Evolutionary conservation across 2,329 filamentous ascomycete genomes (phyloP).

Genomic region (Mollisiaceae sp.): DNA sequence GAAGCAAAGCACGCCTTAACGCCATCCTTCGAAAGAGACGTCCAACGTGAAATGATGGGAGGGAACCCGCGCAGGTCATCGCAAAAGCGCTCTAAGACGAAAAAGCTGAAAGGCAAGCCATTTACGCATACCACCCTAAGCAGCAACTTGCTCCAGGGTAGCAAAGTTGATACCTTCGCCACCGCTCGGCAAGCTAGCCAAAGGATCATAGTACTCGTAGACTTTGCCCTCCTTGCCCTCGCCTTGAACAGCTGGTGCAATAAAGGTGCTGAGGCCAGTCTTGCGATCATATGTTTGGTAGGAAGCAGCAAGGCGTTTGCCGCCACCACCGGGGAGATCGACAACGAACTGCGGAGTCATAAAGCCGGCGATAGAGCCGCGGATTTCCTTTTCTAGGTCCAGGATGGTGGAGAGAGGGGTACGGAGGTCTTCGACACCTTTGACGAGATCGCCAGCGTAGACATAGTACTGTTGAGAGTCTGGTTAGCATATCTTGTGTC

Average conservation of each 20-base stretch:
- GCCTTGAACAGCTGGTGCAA: constrained; percentile 58
- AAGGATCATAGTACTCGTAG: constrained; percentile 64
- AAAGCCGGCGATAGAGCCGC: constrained; percentile 66
- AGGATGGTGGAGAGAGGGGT: constrained; percentile 65
- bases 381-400: constrained; percentile 60
- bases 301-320: constrained; percentile 63
- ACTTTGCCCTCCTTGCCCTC: constrained; percentile 50
- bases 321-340: constrained; percentile 66
- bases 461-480: constrained; percentile 61
- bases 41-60: not conserved
- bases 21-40: not conserved
- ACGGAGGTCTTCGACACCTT: constrained; percentile 64
- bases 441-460: constrained; percentile 68
- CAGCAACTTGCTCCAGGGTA: not conserved
- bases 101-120: not conserved
- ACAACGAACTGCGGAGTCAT: constrained; percentile 67
- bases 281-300: constrained; percentile 57
- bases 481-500: not conserved
- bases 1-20: not conserved
- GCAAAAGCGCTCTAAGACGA: not conserved
- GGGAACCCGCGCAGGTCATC: not conserved
- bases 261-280: constrained; percentile 60
- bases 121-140: not conserved
- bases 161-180: constrained; percentile 4
- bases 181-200: constrained; percentile 12